Conservation (phyloP, 768 basidiomycete species). For the Cantharellus anzutake region DNA sequence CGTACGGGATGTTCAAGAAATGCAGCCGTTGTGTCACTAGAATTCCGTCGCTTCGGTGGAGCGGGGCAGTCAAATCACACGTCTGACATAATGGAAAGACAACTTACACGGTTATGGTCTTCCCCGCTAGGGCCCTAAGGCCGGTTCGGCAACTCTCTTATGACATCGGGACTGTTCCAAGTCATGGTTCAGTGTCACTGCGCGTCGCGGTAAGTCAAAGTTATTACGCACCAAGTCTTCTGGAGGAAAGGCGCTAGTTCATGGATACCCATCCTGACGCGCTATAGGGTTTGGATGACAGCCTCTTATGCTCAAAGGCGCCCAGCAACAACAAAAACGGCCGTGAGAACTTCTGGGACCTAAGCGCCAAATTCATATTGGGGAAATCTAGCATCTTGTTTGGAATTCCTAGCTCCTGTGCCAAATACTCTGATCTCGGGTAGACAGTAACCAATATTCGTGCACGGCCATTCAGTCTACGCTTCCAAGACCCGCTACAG, state of each 20-base stretch:
- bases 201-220: neutral
- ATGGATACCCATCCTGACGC: neutral
- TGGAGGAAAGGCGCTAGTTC: neutral
- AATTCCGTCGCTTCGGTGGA: constrained; percentile 81
- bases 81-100: no score
- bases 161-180: constrained; percentile 11
- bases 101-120: constrained; percentile 60
- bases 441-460: no score
- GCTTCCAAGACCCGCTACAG: no score
- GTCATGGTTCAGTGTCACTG: neutral
- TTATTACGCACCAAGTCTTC: neutral
- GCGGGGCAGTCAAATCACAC: constrained; percentile 5
- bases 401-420: no score
- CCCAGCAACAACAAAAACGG: no score
- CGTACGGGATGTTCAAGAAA: constrained; percentile 44
- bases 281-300: no score
- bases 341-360: no score
- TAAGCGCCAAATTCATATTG: no score
- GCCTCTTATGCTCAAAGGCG: no score
- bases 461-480: no score
- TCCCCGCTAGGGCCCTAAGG: constrained; percentile 39
- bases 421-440: no score
- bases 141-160: constrained; percentile 35
- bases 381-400: no score
- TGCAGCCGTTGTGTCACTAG: constrained; percentile 71